Conservation (phyloP, 345 rosid species). For the Bruguiera gymnorhiza region DNA sequence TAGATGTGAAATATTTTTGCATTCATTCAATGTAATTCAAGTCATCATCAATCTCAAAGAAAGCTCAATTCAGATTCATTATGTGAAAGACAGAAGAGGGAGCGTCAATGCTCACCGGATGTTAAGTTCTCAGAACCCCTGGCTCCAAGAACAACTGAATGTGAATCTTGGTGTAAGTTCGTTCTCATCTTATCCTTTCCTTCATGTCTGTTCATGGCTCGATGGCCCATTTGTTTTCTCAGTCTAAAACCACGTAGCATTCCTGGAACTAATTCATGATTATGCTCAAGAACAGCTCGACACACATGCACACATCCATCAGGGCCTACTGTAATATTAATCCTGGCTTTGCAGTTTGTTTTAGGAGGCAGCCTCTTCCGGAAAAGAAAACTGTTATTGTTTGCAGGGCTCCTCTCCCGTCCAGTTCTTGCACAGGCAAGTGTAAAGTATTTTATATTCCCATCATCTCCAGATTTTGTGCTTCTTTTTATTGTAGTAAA, state of each 20-base stretch:
- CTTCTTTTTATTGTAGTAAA: conserved; percentile 23
- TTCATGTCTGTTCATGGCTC: no score
- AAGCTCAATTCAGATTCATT: no score
- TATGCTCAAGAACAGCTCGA: conserved; percentile 17
- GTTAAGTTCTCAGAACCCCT: no score
- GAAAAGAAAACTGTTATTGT: neutral
- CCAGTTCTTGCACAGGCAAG: conserved; percentile 17
- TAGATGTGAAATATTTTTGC: no score
- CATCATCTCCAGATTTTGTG: conserved; percentile 10
- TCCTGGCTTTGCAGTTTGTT: conserved; percentile 19
- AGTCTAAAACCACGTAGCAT: neutral
- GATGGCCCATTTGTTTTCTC: no score
- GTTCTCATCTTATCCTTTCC: no score
- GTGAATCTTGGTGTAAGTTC: no score
- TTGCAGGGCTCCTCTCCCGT: neutral
- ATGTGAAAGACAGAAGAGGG: no score
- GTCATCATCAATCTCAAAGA: no score
- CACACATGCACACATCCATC: conserved; percentile 10
- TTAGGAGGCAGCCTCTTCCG: conserved; percentile 3
- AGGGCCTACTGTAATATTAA: conserved; percentile 13
- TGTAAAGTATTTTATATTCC: conserved; percentile 17
- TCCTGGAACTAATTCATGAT: conserved; percentile 17
- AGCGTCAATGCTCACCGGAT: no score
- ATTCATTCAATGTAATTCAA: no score
- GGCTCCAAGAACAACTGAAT: no score